These are phyloP conservation scores for Phalaenopsis aphrodite DNA, from an alignment of 106 monocot genomes.

Conservation along the genomic window DNA sequence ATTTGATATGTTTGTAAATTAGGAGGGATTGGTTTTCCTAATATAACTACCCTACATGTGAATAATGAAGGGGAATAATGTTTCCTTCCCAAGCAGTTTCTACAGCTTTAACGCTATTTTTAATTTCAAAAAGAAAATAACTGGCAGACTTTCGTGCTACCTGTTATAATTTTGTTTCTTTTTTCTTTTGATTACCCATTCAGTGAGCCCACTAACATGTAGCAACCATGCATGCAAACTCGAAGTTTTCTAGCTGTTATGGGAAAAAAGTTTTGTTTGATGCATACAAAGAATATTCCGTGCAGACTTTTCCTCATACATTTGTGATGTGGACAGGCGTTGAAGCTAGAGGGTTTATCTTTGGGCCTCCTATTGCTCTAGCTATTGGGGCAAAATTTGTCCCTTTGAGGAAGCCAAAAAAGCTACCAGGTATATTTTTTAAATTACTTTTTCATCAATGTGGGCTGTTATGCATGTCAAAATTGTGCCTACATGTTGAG, in stretches of 20 bases:
- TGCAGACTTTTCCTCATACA: neutral
- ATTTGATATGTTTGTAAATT: no score
- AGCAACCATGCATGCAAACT: neutral
- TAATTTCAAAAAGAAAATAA: neutral
- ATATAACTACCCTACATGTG: no score
- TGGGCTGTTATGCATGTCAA: neutral
- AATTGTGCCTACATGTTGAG: neutral
- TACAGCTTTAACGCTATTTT: no score
- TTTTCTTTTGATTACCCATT: neutral
- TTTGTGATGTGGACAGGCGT: constrained; percentile 45
- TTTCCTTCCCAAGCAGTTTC: no score
- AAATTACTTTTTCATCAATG: neutral
- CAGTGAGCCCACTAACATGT: neutral
- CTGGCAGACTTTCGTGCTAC: neutral
- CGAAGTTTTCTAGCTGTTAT: neutral
- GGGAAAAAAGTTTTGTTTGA: neutral
- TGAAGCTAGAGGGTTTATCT: constrained; percentile 97
- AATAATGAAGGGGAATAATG: no score
- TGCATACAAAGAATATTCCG: neutral
- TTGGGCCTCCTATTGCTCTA: constrained; percentile 87
- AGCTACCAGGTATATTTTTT: constrained; percentile 64
- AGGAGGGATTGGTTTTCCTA: no score
- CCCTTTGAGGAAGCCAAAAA: constrained; percentile 89
- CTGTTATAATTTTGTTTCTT: neutral
- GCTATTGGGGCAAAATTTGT: constrained; percentile 96